Conservation (phyloP, 108 stramenopile species). For the Cyclostephanos tholiformis region DNA sequence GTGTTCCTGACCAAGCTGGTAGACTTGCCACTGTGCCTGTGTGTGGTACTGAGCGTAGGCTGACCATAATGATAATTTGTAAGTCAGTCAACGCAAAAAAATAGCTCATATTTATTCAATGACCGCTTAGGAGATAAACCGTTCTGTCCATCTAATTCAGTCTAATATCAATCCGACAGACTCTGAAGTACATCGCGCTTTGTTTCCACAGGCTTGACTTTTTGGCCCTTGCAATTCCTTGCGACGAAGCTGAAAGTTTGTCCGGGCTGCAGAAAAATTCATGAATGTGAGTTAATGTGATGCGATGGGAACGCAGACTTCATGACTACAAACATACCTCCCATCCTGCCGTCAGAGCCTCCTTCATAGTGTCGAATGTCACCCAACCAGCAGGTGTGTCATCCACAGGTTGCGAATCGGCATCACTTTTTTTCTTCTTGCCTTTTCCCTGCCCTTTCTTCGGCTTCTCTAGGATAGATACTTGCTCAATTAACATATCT, state of each 20-base stretch:
- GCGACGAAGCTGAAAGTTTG: conserved; percentile 82
- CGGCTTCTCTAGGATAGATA: conserved; percentile 63
- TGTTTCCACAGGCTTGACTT: conserved; percentile 42
- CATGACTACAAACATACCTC: conserved; percentile 40
- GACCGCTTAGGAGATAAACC: too few species aligned
- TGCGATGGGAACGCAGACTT: neutral
- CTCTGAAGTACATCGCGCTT: too few species aligned
- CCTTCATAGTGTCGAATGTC: conserved; percentile 70
- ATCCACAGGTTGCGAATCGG: conserved; percentile 21
- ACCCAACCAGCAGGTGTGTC: conserved; percentile 53
- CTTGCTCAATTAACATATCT: conserved; percentile 56
- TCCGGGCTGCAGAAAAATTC: conserved; percentile 50
- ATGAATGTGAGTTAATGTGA: conserved; percentile 1
- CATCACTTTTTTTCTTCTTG: conserved; percentile 42
- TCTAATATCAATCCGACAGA: too few species aligned
- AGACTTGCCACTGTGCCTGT: neutral
- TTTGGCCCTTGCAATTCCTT: conserved; percentile 73
- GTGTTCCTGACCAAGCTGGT: neutral
- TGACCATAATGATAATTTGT: neutral
- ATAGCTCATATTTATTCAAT: too few species aligned
- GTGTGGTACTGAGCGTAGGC: neutral
- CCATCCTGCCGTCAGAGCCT: conserved; percentile 81
- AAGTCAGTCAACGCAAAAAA: too few species aligned
- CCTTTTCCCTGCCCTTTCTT: conserved; percentile 57
- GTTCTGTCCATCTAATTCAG: too few species aligned